These are phyloP conservation scores for Escallonia rubra DNA, from an alignment of 129 eudicot species.

Conservation along the genomic window DNA sequence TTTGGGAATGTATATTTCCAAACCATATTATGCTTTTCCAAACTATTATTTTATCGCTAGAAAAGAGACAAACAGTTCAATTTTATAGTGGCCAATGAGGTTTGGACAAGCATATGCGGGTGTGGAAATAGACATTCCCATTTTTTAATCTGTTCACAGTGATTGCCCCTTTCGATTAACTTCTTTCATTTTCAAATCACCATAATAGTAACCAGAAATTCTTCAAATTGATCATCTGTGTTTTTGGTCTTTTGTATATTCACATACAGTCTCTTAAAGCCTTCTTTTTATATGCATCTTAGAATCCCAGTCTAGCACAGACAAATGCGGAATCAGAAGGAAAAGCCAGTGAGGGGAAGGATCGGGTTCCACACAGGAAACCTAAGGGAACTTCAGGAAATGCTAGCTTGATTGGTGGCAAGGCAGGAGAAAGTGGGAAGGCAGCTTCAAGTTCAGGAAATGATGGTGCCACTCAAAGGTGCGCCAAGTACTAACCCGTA, in stretches of 20 bases:
- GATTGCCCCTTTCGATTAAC: too few species aligned
- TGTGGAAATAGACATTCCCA: too few species aligned
- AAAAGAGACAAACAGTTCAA: too few species aligned
- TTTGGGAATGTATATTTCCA: too few species aligned
- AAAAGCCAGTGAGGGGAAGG: constrained; percentile 50
- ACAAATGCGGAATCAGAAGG: constrained; percentile 54
- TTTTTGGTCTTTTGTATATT: neutral
- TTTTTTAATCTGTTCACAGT: too few species aligned
- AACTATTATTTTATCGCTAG: too few species aligned
- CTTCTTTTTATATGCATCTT: neutral
- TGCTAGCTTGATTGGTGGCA: constrained; percentile 33
- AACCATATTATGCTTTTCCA: too few species aligned
- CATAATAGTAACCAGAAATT: constrained; percentile 4
- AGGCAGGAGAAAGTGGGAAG: constrained; percentile 65
- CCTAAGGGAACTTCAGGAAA: constrained; percentile 65
- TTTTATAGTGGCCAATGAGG: too few species aligned
- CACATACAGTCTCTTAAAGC: neutral
- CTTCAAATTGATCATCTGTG: neutral
- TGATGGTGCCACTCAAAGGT: constrained; percentile 95
- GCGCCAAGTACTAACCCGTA: neutral
- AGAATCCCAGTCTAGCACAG: constrained; percentile 45
- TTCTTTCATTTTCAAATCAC: neutral
- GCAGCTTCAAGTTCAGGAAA: constrained; percentile 93
- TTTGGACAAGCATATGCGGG: too few species aligned
- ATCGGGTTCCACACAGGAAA: constrained; percentile 42